Evolutionary conservation across 2,329 filamentous ascomycete genomes (phyloP), one percentile per base, ranked within the genome.

Genomic region (Colletotrichum agaves): DNA sequence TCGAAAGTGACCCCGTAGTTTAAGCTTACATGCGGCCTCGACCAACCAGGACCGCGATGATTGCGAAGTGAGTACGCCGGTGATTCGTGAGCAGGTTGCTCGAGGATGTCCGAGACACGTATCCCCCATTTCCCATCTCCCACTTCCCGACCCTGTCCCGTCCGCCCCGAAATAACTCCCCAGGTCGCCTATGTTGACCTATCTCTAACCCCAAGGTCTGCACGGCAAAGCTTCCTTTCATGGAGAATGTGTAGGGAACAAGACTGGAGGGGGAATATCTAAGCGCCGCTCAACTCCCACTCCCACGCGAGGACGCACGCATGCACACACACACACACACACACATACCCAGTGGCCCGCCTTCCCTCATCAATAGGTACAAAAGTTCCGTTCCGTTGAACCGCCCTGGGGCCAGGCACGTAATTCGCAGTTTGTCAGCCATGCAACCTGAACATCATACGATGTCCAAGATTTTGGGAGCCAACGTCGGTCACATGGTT

Each of bases 171-270:
- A 21, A 15, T 43, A 37, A 17, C 17, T 44, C 62, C 21, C 62
- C 56, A 52, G 39, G 49, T 65, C 58, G 56, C 21, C 47, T 23
- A 21, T 50, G 21, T 53, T 35, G 27, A 47, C 31, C 19, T 13
- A 2, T 33, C 23, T n/a, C 33, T 13, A 37, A 67, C 60, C 44
- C 60, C 63, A 46, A 56, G 21, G 44, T 52, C 60, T 21, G 52
- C 64, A 46, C 52, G 52, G 39, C 59, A 27, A 64, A 59, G 37
- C 52, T 67, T 67, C 60, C 60, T 67, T 64, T 5, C 4, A 63
- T 63, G 64, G 64, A 31, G 60, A 46, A 31, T 6, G 23, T 67
- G 47, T 52, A 52, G 46, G 64, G 64, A 53, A 58, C n/a, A 46
- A 58, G 53, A 27, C 46, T 49, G 60, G 60, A 47, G 52, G 19